phyloP scores from a whole-genome alignment of 495 filamentous ascomycete genomes.

The Cudoniella acicularis region DNA sequence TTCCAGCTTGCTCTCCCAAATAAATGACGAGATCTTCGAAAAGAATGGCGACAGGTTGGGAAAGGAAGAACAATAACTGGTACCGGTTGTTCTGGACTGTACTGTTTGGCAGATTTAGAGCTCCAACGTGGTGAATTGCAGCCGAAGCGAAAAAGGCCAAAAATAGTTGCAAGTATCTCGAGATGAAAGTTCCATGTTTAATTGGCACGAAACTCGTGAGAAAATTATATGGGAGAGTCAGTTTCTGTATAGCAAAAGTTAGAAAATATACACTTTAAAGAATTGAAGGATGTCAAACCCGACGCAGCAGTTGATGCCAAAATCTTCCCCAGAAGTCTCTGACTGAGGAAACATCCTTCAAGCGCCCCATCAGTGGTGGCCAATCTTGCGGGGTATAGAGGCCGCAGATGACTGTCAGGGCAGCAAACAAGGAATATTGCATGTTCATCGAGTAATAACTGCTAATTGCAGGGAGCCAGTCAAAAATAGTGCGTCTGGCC shows the following conservation, averaged over 20 bases:
- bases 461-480: not conserved
- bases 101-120: constrained; percentile 12
- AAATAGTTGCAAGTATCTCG: constrained; percentile 25
- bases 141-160: constrained; percentile 21
- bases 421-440: constrained; percentile 5
- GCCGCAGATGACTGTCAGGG: constrained; percentile 1
- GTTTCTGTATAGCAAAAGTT: constrained; percentile 10
- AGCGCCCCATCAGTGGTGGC: constrained; percentile 12
- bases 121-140: constrained; percentile 13
- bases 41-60: constrained; percentile 25
- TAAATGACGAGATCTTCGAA: constrained; percentile 22
- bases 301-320: constrained; percentile 14
- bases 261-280: too few species aligned
- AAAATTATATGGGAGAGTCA: constrained; percentile 18
- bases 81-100: constrained; percentile 5
- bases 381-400: constrained; percentile 14
- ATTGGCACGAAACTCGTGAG: constrained; percentile 18
- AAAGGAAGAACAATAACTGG: constrained; percentile 23
- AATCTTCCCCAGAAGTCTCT: constrained; percentile 15
- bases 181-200: constrained; percentile 19
- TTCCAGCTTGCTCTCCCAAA: constrained; percentile 14
- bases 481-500: constrained; percentile 1
- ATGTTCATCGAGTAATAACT: constrained; percentile 9
- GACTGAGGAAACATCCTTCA: constrained; percentile 9
- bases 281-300: too few species aligned